These are phyloP conservation scores for Antarctomyces pellizariae DNA, from an alignment of 495 filamentous ascomycete genomes.

Conservation along the genomic window DNA sequence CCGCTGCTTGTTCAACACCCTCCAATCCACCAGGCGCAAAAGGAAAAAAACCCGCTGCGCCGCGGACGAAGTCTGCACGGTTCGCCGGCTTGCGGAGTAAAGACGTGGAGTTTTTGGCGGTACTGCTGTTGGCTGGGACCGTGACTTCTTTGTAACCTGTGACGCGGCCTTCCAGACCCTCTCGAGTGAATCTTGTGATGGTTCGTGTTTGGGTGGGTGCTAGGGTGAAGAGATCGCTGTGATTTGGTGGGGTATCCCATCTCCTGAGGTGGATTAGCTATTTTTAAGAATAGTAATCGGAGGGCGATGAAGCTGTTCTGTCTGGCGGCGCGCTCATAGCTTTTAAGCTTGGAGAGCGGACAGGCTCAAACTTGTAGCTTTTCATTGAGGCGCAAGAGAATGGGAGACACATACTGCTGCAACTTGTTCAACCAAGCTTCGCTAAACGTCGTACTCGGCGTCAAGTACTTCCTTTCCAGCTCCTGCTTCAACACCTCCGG, in stretches of 20 bases:
- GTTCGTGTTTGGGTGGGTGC: conserved; percentile 83
- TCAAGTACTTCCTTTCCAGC: conserved; percentile 55
- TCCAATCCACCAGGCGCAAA: conserved; percentile 88
- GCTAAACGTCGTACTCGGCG: conserved; percentile 54
- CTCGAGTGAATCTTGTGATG: conserved; percentile 72
- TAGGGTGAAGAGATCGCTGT: conserved; percentile 58
- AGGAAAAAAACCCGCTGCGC: conserved; percentile 84
- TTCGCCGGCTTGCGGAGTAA: conserved; percentile 68
- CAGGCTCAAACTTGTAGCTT: too few relatives aligned
- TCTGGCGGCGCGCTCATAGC: too few relatives aligned
- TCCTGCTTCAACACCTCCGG: conserved; percentile 35
- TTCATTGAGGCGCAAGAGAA: conserved; percentile 1
- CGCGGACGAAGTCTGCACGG: conserved; percentile 82
- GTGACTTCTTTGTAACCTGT: conserved; percentile 91
- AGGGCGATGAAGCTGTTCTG: too few relatives aligned
- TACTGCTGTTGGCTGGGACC: conserved; percentile 70
- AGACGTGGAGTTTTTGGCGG: conserved; percentile 91
- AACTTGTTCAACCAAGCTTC: conserved; percentile 65
- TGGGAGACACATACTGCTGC: conserved; percentile 34
- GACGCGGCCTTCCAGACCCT: conserved; percentile 81
- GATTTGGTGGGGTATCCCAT: conserved; percentile 62
- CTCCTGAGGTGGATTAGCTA: conserved; percentile 20
- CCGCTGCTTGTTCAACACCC: conserved; percentile 58
- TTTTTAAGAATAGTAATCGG: conserved; percentile 1
- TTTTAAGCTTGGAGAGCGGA: too few relatives aligned